phyloP scores from a whole-genome alignment of 106 monocot species.

The Dioscorea dumetorum region DNA sequence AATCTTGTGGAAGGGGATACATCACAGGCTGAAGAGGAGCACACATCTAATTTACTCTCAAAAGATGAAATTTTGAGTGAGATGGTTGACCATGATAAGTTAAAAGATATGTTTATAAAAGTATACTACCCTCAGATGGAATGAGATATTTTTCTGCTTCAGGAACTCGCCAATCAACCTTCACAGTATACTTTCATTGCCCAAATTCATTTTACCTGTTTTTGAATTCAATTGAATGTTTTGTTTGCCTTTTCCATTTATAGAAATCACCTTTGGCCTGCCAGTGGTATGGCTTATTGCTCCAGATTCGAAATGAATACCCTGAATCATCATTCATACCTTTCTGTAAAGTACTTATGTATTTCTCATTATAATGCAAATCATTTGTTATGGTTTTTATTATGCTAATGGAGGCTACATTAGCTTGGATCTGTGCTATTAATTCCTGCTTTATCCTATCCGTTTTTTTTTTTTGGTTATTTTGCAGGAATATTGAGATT shows the following conservation, averaged over 20 bases:
- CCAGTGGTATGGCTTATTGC: not conserved
- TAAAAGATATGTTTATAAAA: conserved; percentile 53
- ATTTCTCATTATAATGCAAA: not conserved
- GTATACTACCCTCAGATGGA: conserved; percentile 23
- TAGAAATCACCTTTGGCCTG: no score
- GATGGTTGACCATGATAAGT: conserved; percentile 35
- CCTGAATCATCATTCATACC: no score
- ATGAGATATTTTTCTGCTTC: not conserved
- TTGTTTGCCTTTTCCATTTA: no score
- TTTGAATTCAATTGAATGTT: no score
- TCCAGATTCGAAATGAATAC: not conserved
- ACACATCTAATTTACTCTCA: conserved; percentile 21
- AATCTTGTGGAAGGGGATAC: conserved; percentile 13
- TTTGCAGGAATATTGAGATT: no score
- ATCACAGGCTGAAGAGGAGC: conserved; percentile 20
- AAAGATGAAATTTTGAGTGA: conserved; percentile 59
- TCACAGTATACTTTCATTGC: no score
- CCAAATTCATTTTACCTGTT: no score
- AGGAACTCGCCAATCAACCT: no score
- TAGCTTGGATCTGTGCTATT: no score
- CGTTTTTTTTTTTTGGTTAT: no score
- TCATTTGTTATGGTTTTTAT: not conserved
- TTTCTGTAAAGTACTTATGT: no score
- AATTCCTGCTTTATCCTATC: no score
- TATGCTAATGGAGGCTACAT: not conserved